Base-by-base conservation (phyloP, 2,329 filamentous ascomycete genomes). In the Colletotrichum sp. region DNA sequence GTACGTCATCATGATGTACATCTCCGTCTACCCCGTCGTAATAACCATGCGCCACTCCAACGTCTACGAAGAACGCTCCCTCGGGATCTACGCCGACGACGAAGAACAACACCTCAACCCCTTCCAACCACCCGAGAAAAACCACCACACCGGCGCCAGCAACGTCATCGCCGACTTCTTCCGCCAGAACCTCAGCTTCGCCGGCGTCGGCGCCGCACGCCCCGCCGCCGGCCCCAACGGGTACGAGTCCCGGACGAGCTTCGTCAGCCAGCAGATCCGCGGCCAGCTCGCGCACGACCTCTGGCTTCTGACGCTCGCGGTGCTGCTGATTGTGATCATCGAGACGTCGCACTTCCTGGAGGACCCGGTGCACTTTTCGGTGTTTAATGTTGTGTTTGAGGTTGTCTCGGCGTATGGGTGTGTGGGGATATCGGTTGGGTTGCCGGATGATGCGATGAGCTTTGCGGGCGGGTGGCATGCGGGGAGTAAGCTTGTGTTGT, bases 21-120 rank as follows among this genome's bases (percentile, higher is more conserved):
- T 93, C 57, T 91, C 91, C 1, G 90, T 89, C 4, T 93, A 92
- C 76, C 92, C 92, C 0, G 88, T 93, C 26, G 89, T 90, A 30
- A 91, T 93, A 75, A 92, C 90, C 1, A 90, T 93, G 84, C 90
- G 93, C 32, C 91, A 93, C 81, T 93, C 92, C 52, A 95, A 95
- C 80, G 91, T 94, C 34, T 95, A 95, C 80, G 93, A 95, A 81
- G 93, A 95, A 80, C 88, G 92, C 8, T 92, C 91, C 0, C 85
- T 95, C 3, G 92, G 92, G 0, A 89, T 93, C 36, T 91, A 92
- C 75, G 84, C 84, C 57, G 84, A 87, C 28, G 84, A 84, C 24
- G 80, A 68, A 1, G 39, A 49, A 1, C 18, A 39, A 1, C 15
- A 18, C 10, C 3, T 8, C 15, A 24, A 15, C 10, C 7, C 15